Base-by-base conservation (phyloP, 2,329 filamentous ascomycete species). In the Aureobasidium uvarum region DNA sequence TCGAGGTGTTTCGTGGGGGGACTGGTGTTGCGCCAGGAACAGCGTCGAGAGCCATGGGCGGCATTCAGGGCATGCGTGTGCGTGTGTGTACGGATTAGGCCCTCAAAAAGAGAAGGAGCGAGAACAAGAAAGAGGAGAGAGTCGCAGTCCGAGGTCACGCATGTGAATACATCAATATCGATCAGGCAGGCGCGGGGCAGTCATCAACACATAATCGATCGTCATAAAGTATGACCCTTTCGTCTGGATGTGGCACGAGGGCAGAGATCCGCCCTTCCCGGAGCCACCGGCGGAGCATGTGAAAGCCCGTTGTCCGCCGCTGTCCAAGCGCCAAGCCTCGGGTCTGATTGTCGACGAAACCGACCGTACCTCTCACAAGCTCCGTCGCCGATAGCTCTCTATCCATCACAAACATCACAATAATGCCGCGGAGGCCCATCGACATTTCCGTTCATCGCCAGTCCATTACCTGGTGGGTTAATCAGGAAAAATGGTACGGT, bases 1-100 rank as follows among this genome's bases (percentile, higher is more conserved):
- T 46, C 20, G 67, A 65, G 38, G 41, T 59, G 45, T 62, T 66
- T 54, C 55, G 59, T n/a, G 65, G 54, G n/a, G 67, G 58, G n/a
- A 33, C 5, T n/a, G 54, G 54, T 39, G 67, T 68, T 25, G 67
- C 56, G 46, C 66, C 64, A 39, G 66, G 66, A 31, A 68, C 56
- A 56, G 64, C 45, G 62, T 68, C 67, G 10, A 54, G 60, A 25
- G 60, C 45, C 58, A 62, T 62, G 58, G 10, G 45, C 23, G 45
- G n/a, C 48, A 4, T 45, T 33, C 62, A 65, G 43, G 66, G 50
- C 63, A 66, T 46, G 41, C 43, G 43, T 10, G 2, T 56, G 16
- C 3, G 23, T 25, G 31, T 43, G 25, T 38, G 28, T 48, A 59
- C 56, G 43, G 18, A 41, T 48, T n/a, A 33, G 56, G 11, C 10